phyloP scores from a whole-genome alignment of 1,284 basidiomycete genomes.

The Porogramme epimiltina region DNA sequence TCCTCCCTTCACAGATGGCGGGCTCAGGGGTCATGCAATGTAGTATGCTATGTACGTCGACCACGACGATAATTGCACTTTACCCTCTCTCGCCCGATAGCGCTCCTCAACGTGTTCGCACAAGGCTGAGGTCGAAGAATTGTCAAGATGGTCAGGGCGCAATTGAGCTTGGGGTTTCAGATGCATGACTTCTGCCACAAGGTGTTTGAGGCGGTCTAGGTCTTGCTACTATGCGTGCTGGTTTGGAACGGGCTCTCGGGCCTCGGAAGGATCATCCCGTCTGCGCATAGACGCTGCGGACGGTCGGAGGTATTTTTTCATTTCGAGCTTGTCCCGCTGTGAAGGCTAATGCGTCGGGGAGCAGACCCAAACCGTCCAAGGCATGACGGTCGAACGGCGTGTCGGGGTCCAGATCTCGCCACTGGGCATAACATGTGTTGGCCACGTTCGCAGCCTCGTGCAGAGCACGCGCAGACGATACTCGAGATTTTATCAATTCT shows the following conservation, averaged over 20 bases:
- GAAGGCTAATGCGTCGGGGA: conserved; percentile 21
- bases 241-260: conserved; percentile 1
- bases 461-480: conserved; percentile 24
- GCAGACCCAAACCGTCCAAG: conserved; percentile 17
- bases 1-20: conserved; percentile 11
- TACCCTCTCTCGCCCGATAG: background rate
- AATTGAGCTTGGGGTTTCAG: conserved; percentile 17
- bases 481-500: conserved; percentile 23
- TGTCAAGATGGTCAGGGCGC: background rate
- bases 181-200: conserved; percentile 15
- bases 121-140: conserved; percentile 1
- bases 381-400: no score
- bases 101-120: conserved; percentile 12
- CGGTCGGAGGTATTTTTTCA: conserved; percentile 19
- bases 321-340: conserved; percentile 16
- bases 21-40: conserved; percentile 7
- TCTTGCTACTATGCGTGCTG: conserved; percentile 1
- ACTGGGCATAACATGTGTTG: conserved; percentile 26
- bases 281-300: conserved; percentile 8
- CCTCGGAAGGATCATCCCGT: conserved; percentile 18
- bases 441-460: conserved; percentile 30
- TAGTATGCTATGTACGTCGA: conserved; percentile 19
- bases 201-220: conserved; percentile 3
- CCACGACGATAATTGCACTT: conserved; percentile 16
- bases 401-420: conserved; percentile 25